Base-by-base conservation (phyloP, 2,329 filamentous ascomycete species). In the Fusarium lateritium region DNA sequence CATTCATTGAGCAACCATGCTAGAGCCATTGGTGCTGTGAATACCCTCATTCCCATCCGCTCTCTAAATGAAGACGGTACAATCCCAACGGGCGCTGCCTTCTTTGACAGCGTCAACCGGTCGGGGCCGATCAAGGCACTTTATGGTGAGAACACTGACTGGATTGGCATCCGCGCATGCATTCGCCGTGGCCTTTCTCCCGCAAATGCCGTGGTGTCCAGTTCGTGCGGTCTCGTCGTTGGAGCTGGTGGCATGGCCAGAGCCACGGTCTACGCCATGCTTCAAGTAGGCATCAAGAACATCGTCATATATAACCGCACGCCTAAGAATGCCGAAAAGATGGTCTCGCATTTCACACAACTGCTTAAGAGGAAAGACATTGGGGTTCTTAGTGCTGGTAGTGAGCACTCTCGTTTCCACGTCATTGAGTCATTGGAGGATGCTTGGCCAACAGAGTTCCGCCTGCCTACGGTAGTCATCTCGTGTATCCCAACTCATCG, bases 71-170 rank as follows among this genome's bases (percentile, higher is more conserved):
- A 83, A 1, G 86, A 90, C 58, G 87, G 86, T 2, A 84, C 82
- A 36, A 84, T 89, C 1, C 86, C 89, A 1, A 82, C 85, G 31
- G 86, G 87, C 6, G 83, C 84, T 2, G 78, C 88, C 10, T 78
- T 84, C 19, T 83, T 84, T 62, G 79, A 81, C n/a, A 84, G 87
- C 62, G 68, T 78, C 31, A 90, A 90, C 65, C 84, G 88, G 43
- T 85, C 89, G 2, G 91, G 92, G 0, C 86, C 89, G 0, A 87
- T 93, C 8, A 86, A 87, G 65, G 91, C 89, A 0, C 82, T 94
- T 0, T 92, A 93, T 66, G 92, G 92, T 2, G 91, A 94, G 61
- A 94, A 94, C 62, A 94, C 92, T 0, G 92, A 94, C 76, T 94
- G 92, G 90, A 91, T 94, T 34, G 92, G 92, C 7, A 92, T 94